Base-by-base conservation (phyloP, 1,284 basidiomycete genomes). In the Ceratorhiza oryzae-sativae region DNA sequence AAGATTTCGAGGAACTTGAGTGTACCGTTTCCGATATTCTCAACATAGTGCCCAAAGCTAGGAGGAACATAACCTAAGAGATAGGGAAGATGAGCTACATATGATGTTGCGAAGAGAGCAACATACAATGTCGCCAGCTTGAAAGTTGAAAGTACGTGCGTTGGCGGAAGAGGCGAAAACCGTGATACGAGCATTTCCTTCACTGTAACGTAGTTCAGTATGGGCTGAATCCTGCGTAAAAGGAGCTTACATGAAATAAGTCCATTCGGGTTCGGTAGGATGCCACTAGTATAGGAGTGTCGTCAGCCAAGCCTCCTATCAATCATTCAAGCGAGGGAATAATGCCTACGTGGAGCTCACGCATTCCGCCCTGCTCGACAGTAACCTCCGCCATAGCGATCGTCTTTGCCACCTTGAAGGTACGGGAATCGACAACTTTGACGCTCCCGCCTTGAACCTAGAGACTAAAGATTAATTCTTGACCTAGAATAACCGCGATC, bases 141-240 rank as follows among this genome's bases (percentile, higher is more conserved):
- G 84, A 77, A 86, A 90, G 77, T 91, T 85, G 78, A 88, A 91
- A 0, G 90, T 92, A 53, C 86, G 79, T 0, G 90, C 87, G 72
- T 87, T 88, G 27, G 83, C 82, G 72, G 83, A 81, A 1, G 86
- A 81, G 1, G 88, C 89, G 76, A 90, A 91, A 42, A 70, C 67
- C 1, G 67, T 70, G 27, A 70, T 48, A 6, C 55, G 67, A 13
- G 67, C 67, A 32, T 70, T 34, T 12, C 67, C 67, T 55, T 70
- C 67, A 13, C 62, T 65, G n/a, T 25, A 23, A 39, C 6, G 36
- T 13, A 39, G 13, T 39, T 27, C 25, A 48, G 89, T 71, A 3
- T 90, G 84, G 81, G 61, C 86, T 89, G 72, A 36, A 36, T 51
- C 39, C 71, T 15, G 70, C 67, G n/a, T 15, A 4, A n/a, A 18